phyloP scores from a whole-genome alignment of 371 early-diverging fungal genomes.

The Apophysomyces variabilis region DNA sequence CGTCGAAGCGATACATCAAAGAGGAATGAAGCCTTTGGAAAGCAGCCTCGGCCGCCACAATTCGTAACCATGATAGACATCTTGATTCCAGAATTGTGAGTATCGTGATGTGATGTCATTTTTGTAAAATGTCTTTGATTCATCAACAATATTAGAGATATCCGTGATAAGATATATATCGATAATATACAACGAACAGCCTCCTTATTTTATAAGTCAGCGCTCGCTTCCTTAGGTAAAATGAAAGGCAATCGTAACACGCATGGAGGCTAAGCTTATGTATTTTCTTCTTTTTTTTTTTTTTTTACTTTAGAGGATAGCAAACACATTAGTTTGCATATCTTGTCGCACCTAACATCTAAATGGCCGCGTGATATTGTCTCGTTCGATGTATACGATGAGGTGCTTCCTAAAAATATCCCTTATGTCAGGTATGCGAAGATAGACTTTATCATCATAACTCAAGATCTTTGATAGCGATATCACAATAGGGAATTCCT shows the following conservation, averaged over 20 bases:
- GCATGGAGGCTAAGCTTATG: neutral
- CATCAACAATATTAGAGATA: conserved; percentile 21
- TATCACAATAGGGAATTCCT: conserved; percentile 45
- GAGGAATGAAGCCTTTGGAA: neutral
- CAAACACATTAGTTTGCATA: conserved; percentile 22
- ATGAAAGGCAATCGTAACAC: neutral
- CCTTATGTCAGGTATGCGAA: conserved; percentile 32
- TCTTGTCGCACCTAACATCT: conserved; percentile 27
- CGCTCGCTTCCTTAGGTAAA: conserved; percentile 16
- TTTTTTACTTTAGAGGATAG: conserved; percentile 17
- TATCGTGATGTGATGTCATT: neutral
- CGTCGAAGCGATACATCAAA: conserved; percentile 1
- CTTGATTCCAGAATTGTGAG: conserved; percentile 25
- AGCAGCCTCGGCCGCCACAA: conserved; percentile 37
- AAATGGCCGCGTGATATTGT: conserved; percentile 37
- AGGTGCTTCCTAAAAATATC: conserved; percentile 41
- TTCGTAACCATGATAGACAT: conserved; percentile 31
- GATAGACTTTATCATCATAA: neutral
- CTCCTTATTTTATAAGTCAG: conserved; percentile 28
- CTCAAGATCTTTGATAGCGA: conserved; percentile 27
- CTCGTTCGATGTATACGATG: conserved; percentile 40
- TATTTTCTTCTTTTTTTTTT: neutral
- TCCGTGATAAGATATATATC: conserved; percentile 37
- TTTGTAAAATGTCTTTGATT: neutral
- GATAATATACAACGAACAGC: conserved; percentile 49